Conservation (phyloP, 768 basidiomycete genomes). For the Tubosaeta sp. region DNA sequence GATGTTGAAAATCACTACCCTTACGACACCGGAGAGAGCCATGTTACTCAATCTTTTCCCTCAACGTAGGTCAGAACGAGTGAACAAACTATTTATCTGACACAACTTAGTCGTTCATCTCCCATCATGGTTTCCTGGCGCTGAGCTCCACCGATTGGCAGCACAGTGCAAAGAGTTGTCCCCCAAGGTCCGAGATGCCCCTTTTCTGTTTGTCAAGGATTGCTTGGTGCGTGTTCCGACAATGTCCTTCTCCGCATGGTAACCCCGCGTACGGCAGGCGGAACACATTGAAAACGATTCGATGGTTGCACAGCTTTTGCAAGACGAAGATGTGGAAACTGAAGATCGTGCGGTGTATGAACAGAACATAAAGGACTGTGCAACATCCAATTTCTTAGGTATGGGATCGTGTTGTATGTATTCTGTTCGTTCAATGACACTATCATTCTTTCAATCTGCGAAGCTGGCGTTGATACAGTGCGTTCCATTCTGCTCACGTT, state of each 20-base stretch:
- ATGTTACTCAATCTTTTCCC: slow-evolving; percentile 18
- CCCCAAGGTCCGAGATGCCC: slow-evolving; percentile 11
- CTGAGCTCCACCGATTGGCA: slow-evolving; percentile 8
- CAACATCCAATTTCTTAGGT: slow-evolving; percentile 22
- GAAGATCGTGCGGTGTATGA: slow-evolving; percentile 10
- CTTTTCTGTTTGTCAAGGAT: slow-evolving; percentile 23
- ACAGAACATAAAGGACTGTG: slow-evolving; percentile 15
- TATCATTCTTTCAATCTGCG: neutral
- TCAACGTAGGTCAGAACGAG: slow-evolving; percentile 10
- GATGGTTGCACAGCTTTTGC: slow-evolving; percentile 19
- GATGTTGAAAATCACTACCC: slow-evolving; percentile 2
- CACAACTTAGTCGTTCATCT: slow-evolving; percentile 12
- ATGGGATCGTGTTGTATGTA: neutral
- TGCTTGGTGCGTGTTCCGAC: slow-evolving; percentile 10
- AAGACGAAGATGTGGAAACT: neutral
- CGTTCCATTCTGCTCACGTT: neutral
- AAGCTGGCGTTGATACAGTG: slow-evolving; percentile 17
- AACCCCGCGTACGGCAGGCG: slow-evolving; percentile 8
- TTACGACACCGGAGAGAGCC: slow-evolving; percentile 19
- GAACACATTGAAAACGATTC: slow-evolving; percentile 19
- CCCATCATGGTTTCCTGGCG: slow-evolving; percentile 18
- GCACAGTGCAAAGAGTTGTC: slow-evolving; percentile 8
- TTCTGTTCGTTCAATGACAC: neutral
- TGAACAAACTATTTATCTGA: neutral
- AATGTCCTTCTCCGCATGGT: neutral